Evolutionary conservation across 2,329 filamentous ascomycete genomes (phyloP), one percentile per base, ranked within the genome.

Genomic region (Bipolaris bicolor): DNA sequence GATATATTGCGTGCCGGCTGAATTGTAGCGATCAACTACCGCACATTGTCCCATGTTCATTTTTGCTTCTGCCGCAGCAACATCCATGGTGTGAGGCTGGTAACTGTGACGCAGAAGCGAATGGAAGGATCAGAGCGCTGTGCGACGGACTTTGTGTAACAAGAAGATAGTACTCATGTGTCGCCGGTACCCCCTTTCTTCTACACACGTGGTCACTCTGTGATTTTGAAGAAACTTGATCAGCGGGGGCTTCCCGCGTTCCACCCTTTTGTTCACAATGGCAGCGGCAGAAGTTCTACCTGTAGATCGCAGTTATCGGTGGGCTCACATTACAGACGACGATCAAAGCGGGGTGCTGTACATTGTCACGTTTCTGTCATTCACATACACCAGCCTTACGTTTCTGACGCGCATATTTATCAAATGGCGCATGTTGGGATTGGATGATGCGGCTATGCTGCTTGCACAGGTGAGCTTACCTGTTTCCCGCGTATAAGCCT

Each of bases 261-360:
- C 41, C n/a, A 45, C 24, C 16, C 11, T 31, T 18, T 10, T 31
- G 18, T 31, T 45, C 24, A 31, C 41, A 6, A 55, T 55, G 52
- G 33, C 45, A 18, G 37, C n/a, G 40, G 40, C 7, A 24, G 7
- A 11, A 43, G 24, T 24, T 18, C n/a, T 3, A 31, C 26, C 41
- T 34, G 9, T 22, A 34, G 37, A 4, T 18, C 20, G 36, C 1
- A 45, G 62, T 4, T 41, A 68, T 47, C 66, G 65, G 13, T 72
- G 67, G 57, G 60, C 67, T 6, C 59, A 41, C 9, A 46, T 72
- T 16, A 69, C 69, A 3, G 47, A 62, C 18, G 52, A 70, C 33
- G 70, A 73, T 39, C 68, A 60, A 46, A 63, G 63, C 20, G 70
- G 70, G 16, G 41, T 60, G 13, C 47, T 73, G 11, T 73, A 71